Evolutionary conservation across 2,329 filamentous ascomycete species (phyloP).

Genomic region (Fusarium heterosporum): DNA sequence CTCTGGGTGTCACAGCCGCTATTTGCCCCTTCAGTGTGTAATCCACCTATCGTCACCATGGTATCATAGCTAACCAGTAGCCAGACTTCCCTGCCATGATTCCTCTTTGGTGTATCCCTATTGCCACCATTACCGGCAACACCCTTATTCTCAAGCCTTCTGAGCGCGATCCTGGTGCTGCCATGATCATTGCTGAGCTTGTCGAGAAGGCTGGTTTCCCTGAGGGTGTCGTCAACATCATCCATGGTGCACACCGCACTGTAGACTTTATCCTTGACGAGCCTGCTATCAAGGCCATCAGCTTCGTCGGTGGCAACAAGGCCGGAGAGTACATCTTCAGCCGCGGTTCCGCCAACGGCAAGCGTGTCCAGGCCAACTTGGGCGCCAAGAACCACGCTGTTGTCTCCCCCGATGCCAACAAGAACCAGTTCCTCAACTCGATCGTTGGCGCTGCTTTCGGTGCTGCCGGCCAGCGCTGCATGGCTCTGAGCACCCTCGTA

Average conservation of each 20-base stretch:
- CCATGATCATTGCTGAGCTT: slow-evolving; percentile 87
- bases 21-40: slow-evolving; percentile 87
- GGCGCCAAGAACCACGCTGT: slow-evolving; percentile 91
- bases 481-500: slow-evolving; percentile 86
- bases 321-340: slow-evolving; percentile 88
- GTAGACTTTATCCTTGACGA: slow-evolving; percentile 90
- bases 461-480: slow-evolving; percentile 86
- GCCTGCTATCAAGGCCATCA: slow-evolving; percentile 85
- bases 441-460: slow-evolving; percentile 87
- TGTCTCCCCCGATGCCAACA: slow-evolving; percentile 87
- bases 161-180: slow-evolving; percentile 84
- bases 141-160: slow-evolving; percentile 88
- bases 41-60: not conserved
- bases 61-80: slow-evolving; percentile 15
- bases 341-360: slow-evolving; percentile 84
- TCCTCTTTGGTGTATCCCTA: slow-evolving; percentile 89
- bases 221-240: slow-evolving; percentile 82
- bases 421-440: slow-evolving; percentile 88
- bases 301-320: slow-evolving; percentile 89
- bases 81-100: slow-evolving; percentile 92
- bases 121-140: slow-evolving; percentile 86
- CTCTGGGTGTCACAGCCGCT: slow-evolving; percentile 82
- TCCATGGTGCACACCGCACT: slow-evolving; percentile 83
- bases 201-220: slow-evolving; percentile 85
- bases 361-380: slow-evolving; percentile 88